Evolutionary conservation across 768 basidiomycete genomes (phyloP), one percentile per base, ranked within the genome.

Genomic region (Pleurotus eryngii): DNA sequence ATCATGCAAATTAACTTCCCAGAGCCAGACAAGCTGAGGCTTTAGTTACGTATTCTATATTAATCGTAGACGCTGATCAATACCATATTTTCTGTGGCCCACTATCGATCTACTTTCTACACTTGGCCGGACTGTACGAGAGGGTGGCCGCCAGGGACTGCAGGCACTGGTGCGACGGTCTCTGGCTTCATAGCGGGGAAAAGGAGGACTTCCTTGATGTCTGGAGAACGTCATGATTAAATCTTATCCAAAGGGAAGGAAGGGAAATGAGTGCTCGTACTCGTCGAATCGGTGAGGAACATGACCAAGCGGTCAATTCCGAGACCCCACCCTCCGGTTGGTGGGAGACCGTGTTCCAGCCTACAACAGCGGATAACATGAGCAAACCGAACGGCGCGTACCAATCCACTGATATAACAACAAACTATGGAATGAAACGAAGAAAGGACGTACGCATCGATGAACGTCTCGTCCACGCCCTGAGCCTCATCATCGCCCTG

Each of bases 401-500:
- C 30, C 51, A 26, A 62, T 49, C 42, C 58, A 49, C 42, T 3
- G 38, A 24, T 20, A 20, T 20, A 20, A 20, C 2, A 20, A 20
- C 1, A 20, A 20, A 20, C 20, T 20, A 20, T 20, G 20, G 20
- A 40, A 55, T 22, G n/a, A 57, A 56, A 20, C 18, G 49, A 46
- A 30, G 26, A 38, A 20, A 9, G 14, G 2, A 81, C 90, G 66
- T 75, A 95, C 88, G 96, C 95, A 65, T 98, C 88, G 55, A 98
- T 84, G 67, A 90, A 98, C 2, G 90, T 92, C 76, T 98, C 96
- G 61, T 99, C 97, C 55, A 98, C 83, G 5, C 92, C 94, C 72
- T 99, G 97, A 6, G 95, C 96, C 73, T 99, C 97, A 45, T 99
- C 97, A 64, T 99, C 97, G 56, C 97, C 97, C 60, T 87, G 85